phyloP scores from a whole-genome alignment of 768 basidiomycete species.

The Trametopsis cervina region DNA sequence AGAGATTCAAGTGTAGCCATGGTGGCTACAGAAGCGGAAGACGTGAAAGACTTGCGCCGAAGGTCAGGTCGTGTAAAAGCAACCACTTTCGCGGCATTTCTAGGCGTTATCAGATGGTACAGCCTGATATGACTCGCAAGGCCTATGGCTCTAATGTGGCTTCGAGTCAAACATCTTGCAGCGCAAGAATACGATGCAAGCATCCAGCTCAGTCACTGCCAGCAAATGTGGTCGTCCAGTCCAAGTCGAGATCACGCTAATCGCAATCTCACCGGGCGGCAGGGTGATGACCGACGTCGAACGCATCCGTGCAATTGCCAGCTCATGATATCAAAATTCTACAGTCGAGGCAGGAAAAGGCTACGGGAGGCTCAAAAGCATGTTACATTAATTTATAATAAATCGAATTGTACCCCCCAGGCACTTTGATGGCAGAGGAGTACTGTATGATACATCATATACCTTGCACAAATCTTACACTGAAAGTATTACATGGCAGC shows the following conservation, averaged over 20 bases:
- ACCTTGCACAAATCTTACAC: no score
- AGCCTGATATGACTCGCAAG: slow-evolving; percentile 10
- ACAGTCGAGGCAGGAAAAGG: no score
- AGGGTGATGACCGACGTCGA: background rate
- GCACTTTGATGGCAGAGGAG: no score
- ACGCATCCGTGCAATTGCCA: background rate
- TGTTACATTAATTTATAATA: no score
- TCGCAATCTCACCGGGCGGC: background rate
- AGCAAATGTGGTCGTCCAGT: background rate
- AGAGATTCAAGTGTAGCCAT: slow-evolving; percentile 31
- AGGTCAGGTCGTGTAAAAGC: slow-evolving; percentile 7
- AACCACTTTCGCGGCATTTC: slow-evolving; percentile 4
- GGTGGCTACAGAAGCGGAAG: slow-evolving; percentile 5
- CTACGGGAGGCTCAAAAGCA: no score
- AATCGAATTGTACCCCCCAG: no score
- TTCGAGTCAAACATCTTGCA: slow-evolving; percentile 10
- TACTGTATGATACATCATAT: no score
- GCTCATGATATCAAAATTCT: no score
- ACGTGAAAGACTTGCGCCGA: background rate
- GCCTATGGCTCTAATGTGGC: slow-evolving; percentile 2
- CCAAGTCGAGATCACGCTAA: background rate
- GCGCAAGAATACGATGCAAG: slow-evolving; percentile 5
- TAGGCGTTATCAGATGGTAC: slow-evolving; percentile 12
- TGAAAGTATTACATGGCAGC: no score
- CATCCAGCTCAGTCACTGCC: slow-evolving; percentile 5